Evolutionary conservation across 2,329 filamentous ascomycete genomes (phyloP).

Genomic region (Aschersonia sp.): DNA sequence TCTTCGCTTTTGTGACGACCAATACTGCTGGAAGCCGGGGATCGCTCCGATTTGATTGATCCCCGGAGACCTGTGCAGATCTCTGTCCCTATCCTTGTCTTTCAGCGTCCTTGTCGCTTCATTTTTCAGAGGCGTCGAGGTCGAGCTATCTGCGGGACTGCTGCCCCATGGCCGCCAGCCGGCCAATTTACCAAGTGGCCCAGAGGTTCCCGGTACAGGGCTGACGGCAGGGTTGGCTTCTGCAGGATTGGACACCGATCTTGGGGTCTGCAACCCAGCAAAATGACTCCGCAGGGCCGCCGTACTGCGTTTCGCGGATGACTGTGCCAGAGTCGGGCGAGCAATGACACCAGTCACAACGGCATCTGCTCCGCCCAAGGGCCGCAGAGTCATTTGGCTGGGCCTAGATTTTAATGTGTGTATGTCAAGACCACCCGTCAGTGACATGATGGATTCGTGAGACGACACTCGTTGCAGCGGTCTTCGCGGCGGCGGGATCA

Average conservation of each 20-base stretch:
- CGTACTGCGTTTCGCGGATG: conserved; percentile 32
- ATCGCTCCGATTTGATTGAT: conserved; percentile 70
- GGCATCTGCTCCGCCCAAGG: conserved; percentile 38
- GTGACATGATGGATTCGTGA: conserved; percentile 79
- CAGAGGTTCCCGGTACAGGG: conserved; percentile 15
- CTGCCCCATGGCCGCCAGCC: conserved; percentile 33
- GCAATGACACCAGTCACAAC: conserved; percentile 45
- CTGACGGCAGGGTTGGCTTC: conserved; percentile 14
- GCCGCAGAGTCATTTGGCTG: conserved; percentile 52
- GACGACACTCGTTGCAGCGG: conserved; percentile 53
- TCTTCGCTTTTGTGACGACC: conserved; percentile 33
- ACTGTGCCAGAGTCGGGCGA: conserved; percentile 38
- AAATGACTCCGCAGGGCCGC: conserved; percentile 43
- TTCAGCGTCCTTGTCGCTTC: not conserved
- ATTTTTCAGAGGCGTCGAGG: conserved; percentile 7
- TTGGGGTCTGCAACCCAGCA: conserved; percentile 19
- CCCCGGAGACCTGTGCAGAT: conserved; percentile 43
- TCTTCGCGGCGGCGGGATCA: conserved; percentile 20
- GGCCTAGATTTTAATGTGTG: conserved; percentile 66
- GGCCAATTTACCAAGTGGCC: conserved; percentile 31
- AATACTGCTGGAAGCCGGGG: conserved; percentile 51
- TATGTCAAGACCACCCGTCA: conserved; percentile 79
- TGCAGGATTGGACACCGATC: conserved; percentile 16
- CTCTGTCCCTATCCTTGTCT: conserved; percentile 12
- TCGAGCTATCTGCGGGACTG: conserved; percentile 4